Base-by-base conservation (phyloP, 306 rosid species). In the Citrullus mucosospermus region DNA sequence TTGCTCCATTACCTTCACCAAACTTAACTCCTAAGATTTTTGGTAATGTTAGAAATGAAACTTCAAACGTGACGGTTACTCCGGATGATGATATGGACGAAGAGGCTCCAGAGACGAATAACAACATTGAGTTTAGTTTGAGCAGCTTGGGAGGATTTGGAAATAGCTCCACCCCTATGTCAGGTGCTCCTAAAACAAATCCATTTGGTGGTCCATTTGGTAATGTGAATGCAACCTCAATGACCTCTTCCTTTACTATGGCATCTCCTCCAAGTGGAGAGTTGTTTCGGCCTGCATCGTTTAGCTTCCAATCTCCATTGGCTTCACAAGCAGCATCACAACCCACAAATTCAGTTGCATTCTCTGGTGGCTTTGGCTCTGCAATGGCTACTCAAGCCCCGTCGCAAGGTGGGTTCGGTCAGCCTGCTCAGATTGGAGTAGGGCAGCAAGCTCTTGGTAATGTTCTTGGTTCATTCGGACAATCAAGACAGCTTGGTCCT, bases 401-500 rank as follows among this genome's bases (percentile, higher is more conserved):
- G 38, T 56, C 84, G 81, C 88, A 90, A 38, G 44, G 83, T 74
- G 91, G 78, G 71, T 91, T 95, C 84, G 96, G 91, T 82, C 93
- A 89, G 85, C 90, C 92, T 2, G 63, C 93, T 9, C 96, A 85
- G 85, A 83, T 88, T 81, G 96, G 97, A 77, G 79, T 83, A 9
- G 97, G 96, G 78, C 96, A 90, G 85, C 96, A 95, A 87, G 97
- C 93, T 81, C 89, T 92, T 65, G 92, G 96, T 62, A 92, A 95
- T 55, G 96, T 89, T 83, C 92, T 95, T 55, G 93, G 99, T 85
- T 54, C 83, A 84, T 95, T 95, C 82, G 98, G 98, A 80, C 97
- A 92, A 78, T 92, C 97, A 61, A 91, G 98, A 81, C 97, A 95
- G 79, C 87, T 91, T 83, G 97, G 97, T 36, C 77, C 86, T 51